Evolutionary conservation across 768 basidiomycete genomes (phyloP), one percentile per base, ranked within the genome.

Genomic region (Dioszegia hungarica): DNA sequence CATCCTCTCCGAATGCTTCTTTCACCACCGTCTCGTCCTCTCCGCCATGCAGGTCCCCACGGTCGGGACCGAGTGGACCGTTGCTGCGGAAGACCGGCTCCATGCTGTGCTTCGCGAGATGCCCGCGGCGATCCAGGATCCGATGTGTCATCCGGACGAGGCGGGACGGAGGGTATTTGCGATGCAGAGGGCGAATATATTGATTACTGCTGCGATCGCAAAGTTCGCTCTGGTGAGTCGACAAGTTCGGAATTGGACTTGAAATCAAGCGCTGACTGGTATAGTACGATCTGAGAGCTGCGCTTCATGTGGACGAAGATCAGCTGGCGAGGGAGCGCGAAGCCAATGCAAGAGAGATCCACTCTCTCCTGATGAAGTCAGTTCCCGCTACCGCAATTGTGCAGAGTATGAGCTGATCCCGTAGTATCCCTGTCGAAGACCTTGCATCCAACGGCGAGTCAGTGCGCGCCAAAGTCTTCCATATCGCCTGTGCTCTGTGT

Each of bases 171-270:
- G 59, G 48, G 67, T 68, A 33, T 68, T 70, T 56, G 68, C 62
- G 5, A 68, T 73, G 60, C 68, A 73, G 56, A 54, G 68, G 36
- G 72, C 72, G 6, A 73, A 73, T 46, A 58, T 73, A 1, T 37
- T 73, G 19, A 70, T 73, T 34, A 73, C 72, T 4, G 68, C 72
- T 9, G 72, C 72, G 12, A 70, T 70, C 25, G 65, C 62, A 25
- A 73, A 70, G 28, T 73, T 73, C 58, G 72, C 72, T 22, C 47
- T 73, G 54, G 72, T 73, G 38, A 60, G 70, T 64, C 17, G 37
- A 8, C 19, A 22, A 22, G 4, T 19, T 10, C 36, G 5, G 12
- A 17, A 33, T 14, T 19, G 22, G 40, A 9, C 34, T 14, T 8
- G 5, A 15, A 51, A 54, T 65, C 34, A 59, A n/a, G n/a, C n/a